phyloP scores from a whole-genome alignment of 1,284 basidiomycete species.

The Sporisorium scitamineum region DNA sequence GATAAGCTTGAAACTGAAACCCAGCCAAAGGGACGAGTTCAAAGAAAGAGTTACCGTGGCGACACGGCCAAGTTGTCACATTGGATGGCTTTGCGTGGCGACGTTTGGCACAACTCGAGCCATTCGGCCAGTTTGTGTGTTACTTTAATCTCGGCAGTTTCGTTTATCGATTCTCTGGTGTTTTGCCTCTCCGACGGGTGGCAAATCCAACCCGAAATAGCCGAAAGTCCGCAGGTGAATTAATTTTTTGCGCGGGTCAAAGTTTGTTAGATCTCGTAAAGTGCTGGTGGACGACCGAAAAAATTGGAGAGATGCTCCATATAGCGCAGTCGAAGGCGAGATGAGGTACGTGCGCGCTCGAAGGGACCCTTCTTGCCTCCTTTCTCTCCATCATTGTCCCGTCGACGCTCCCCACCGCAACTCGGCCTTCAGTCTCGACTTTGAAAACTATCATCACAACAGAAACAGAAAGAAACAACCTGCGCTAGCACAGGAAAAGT shows the following conservation, averaged over 20 bases:
- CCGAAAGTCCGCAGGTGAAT: conserved; percentile 8
- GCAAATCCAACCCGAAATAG: conserved; percentile 5
- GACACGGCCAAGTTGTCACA: background rate
- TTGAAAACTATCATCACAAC: no score
- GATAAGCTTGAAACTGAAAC: no score
- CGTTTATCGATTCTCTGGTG: background rate
- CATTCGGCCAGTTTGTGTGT: no score
- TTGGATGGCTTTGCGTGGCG: conserved; percentile 20
- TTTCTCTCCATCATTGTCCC: background rate
- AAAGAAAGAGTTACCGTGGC: background rate
- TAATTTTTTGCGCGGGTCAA: no score
- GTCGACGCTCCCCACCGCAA: background rate
- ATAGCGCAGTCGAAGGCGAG: no score
- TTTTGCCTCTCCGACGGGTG: background rate
- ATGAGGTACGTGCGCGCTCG: conserved; percentile 4
- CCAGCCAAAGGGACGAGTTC: no score
- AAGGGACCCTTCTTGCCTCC: background rate
- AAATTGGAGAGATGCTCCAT: background rate
- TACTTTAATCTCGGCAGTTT: background rate
- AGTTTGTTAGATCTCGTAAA: background rate
- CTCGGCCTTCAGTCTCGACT: conserved; percentile 2
- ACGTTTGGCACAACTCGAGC: background rate
- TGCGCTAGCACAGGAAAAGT: background rate
- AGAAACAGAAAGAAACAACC: background rate
- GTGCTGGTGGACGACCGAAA: no score